Conservation (phyloP, 306 rosid genomes). For the Dalbergia cultrata region DNA sequence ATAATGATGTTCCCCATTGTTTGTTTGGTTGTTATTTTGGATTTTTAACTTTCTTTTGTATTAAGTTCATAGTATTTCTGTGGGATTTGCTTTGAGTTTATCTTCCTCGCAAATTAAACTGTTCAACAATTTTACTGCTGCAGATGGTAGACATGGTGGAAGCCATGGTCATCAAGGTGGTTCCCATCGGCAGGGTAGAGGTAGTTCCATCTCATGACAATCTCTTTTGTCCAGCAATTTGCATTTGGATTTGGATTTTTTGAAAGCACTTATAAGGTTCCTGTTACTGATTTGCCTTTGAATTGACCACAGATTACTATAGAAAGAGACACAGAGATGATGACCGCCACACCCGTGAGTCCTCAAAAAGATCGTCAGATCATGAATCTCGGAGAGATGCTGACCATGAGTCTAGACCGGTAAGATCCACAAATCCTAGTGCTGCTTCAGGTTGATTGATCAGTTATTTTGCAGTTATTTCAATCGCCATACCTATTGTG, state of each 20-base stretch:
- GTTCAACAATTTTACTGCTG: constrained; percentile 41
- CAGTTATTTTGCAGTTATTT: constrained; percentile 21
- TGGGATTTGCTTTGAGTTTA: constrained; percentile 19
- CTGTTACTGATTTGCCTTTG: constrained; percentile 6
- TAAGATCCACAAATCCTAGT: constrained; percentile 48
- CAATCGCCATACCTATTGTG: constrained; percentile 19
- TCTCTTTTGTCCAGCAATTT: constrained; percentile 31
- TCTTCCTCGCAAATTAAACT: constrained; percentile 26
- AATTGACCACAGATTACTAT: constrained; percentile 58
- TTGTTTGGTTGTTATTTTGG: constrained; percentile 15
- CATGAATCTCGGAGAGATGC: constrained; percentile 76
- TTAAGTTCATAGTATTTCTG: constrained; percentile 20
- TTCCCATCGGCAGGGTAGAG: constrained; percentile 78
- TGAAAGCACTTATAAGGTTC: constrained; percentile 32
- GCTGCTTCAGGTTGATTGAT: constrained; percentile 34
- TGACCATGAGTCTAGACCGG: constrained; percentile 87
- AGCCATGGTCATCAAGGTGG: constrained; percentile 70
- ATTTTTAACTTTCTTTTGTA: constrained; percentile 9
- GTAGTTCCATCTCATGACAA: constrained; percentile 53
- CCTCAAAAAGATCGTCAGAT: constrained; percentile 76
- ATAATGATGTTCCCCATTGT: constrained; percentile 17
- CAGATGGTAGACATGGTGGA: constrained; percentile 95
- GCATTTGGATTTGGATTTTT: neutral
- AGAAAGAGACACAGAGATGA: constrained; percentile 88
- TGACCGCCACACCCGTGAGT: constrained; percentile 71